phyloP scores from a whole-genome alignment of 1,284 basidiomycete genomes.

The Anthracocystis setariae region DNA sequence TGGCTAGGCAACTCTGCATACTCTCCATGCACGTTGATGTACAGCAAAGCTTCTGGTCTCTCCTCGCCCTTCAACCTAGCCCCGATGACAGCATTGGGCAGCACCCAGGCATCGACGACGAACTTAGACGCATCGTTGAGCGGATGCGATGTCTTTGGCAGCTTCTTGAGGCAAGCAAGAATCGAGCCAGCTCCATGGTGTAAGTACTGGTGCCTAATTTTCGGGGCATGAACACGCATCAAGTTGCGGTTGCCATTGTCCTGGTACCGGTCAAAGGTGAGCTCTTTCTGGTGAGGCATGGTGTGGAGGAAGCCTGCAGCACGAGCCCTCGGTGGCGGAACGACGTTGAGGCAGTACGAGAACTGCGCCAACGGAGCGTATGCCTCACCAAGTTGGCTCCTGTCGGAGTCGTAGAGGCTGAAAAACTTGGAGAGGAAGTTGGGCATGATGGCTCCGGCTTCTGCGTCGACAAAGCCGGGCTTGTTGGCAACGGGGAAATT shows the following conservation, averaged over 20 bases:
- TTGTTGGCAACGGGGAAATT: constrained; percentile 78
- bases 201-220: constrained; percentile 42
- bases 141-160: constrained; percentile 85
- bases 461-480: constrained; percentile 79
- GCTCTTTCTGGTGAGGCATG: constrained; percentile 81
- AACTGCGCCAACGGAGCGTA: constrained; percentile 88
- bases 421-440: constrained; percentile 82
- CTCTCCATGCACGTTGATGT: constrained; percentile 89
- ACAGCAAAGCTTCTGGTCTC: constrained; percentile 73
- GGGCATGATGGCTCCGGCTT: constrained; percentile 74
- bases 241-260: constrained; percentile 62
- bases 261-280: constrained; percentile 79
- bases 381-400: constrained; percentile 76
- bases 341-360: constrained; percentile 84
- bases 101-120: constrained; percentile 82
- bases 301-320: constrained; percentile 63
- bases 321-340: constrained; percentile 77
- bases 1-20: constrained; percentile 77
- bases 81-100: constrained; percentile 69
- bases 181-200: constrained; percentile 79
- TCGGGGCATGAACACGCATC: constrained; percentile 56
- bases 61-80: constrained; percentile 49
- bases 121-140: constrained; percentile 76
- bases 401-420: constrained; percentile 81
- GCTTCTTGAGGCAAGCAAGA: constrained; percentile 73